Evolutionary conservation across 495 filamentous ascomycete genomes (phyloP).

Genomic region (Venustampulla echinocandica): DNA sequence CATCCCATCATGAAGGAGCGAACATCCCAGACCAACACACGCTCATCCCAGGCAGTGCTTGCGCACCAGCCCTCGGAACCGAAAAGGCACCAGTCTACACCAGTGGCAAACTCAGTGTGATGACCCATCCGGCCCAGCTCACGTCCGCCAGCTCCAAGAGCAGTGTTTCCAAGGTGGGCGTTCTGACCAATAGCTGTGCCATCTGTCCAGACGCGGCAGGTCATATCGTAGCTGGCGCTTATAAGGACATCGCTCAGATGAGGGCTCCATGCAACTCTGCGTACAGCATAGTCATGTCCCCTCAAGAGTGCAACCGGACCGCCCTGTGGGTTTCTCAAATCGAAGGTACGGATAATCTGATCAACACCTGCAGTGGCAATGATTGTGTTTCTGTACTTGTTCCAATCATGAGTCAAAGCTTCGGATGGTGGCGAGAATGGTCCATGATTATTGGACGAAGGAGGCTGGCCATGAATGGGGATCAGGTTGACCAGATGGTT

Average conservation of each 20-base stretch:
- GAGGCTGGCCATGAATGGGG: slow-evolving; percentile 60
- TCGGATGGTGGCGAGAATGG: slow-evolving; percentile 44
- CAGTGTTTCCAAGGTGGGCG: slow-evolving; percentile 28
- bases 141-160: slow-evolving; percentile 38
- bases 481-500: slow-evolving; percentile 75
- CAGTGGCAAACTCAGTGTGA: slow-evolving; percentile 95
- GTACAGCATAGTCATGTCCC: slow-evolving; percentile 87
- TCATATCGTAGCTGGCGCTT: slow-evolving; percentile 96
- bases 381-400: slow-evolving; percentile 82
- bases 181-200: slow-evolving; percentile 42
- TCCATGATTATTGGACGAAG: slow-evolving; percentile 27
- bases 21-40: slow-evolving; percentile 86
- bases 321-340: slow-evolving; percentile 64
- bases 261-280: slow-evolving; percentile 80
- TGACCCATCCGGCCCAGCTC: slow-evolving; percentile 81
- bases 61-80: slow-evolving; percentile 93
- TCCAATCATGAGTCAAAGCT: slow-evolving; percentile 94
- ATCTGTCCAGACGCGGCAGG: slow-evolving; percentile 85
- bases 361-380: slow-evolving; percentile 90
- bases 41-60: slow-evolving; percentile 87
- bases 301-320: slow-evolving; percentile 61
- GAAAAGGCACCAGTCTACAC: slow-evolving; percentile 96
- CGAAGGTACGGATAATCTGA: slow-evolving; percentile 74
- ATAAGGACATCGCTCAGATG: slow-evolving; percentile 79
- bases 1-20: slow-evolving; percentile 46